phyloP scores from a whole-genome alignment of 2,329 filamentous ascomycete species.

The Pseudogymnoascus sp. region DNA sequence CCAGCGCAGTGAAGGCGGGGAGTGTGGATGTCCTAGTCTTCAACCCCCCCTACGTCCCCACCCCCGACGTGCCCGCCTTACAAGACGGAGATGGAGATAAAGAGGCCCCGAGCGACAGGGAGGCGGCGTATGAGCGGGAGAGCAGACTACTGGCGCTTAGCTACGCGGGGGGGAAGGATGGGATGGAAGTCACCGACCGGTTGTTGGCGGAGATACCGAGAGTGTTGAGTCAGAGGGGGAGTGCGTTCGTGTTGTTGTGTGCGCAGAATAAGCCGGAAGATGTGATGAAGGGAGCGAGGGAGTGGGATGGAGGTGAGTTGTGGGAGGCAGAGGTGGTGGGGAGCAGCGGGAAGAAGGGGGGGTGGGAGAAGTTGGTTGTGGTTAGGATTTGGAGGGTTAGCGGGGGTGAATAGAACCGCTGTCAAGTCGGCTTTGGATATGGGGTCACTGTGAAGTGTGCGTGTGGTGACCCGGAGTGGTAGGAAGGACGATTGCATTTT shows the following conservation, averaged over 20 bases:
- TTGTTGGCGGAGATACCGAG: constrained; percentile 63
- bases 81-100: constrained; percentile 22
- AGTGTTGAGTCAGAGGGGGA: constrained; percentile 60
- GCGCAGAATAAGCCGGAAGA: constrained; percentile 78
- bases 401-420: neutral
- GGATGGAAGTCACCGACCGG: constrained; percentile 88
- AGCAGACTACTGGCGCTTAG: constrained; percentile 77
- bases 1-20: constrained; percentile 48
- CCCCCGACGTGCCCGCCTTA: constrained; percentile 59
- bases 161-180: constrained; percentile 81
- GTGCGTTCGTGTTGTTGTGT: constrained; percentile 85
- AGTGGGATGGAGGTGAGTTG: constrained; percentile 38
- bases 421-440: neutral
- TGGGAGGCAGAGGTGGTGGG: constrained; percentile 78
- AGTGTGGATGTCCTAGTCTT: constrained; percentile 81
- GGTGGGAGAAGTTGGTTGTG: constrained; percentile 91
- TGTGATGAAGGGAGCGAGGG: constrained; percentile 56
- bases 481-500: neutral
- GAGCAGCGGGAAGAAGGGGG: constrained; percentile 76
- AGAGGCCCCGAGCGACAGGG: constrained; percentile 23
- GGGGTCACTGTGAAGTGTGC: neutral
- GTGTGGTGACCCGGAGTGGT: neutral
- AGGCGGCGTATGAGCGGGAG: constrained; percentile 62
- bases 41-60: constrained; percentile 96
- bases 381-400: constrained; percentile 69